Conservation (phyloP, 148 eudicot species). For the Persicaria tinctoria region DNA sequence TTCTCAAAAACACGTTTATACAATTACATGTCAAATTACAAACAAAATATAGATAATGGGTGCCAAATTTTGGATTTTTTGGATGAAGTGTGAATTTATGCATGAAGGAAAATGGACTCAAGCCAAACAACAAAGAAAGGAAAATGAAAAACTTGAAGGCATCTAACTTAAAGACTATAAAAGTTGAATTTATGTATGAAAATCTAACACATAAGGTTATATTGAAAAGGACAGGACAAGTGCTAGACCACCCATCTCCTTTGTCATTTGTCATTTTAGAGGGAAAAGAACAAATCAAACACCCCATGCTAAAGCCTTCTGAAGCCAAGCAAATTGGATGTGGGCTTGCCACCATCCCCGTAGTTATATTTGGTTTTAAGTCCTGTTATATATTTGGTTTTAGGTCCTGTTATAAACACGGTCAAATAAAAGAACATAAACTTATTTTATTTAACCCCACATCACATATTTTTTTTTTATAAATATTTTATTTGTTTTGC, state of each 20-base stretch:
- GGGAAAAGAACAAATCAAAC: not conserved
- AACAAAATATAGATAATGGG: not conserved
- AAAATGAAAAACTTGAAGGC: not conserved
- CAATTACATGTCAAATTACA: not conserved
- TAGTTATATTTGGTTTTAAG: not conserved
- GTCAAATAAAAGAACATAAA: too few relatives aligned
- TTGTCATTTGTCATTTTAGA: not conserved
- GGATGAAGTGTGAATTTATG: not conserved
- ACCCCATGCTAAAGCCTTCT: not conserved
- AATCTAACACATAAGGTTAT: not conserved
- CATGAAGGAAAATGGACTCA: not conserved
- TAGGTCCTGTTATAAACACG: not conserved
- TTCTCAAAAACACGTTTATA: not conserved
- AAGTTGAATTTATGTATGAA: not conserved
- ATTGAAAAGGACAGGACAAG: not conserved
- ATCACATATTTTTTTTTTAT: too few relatives aligned
- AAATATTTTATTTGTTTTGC: too few relatives aligned
- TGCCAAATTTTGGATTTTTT: not conserved
- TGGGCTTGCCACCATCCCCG: not conserved
- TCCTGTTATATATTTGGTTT: not conserved
- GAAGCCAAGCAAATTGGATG: not conserved
- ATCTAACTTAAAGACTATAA: not conserved
- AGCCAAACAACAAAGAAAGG: not conserved
- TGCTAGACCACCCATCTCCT: constrained; percentile 1
- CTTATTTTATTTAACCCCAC: too few relatives aligned